Evolutionary conservation across 2,329 filamentous ascomycete genomes (phyloP), one percentile per base, ranked within the genome.

Genomic region (Pseudohalonectria lignicola): DNA sequence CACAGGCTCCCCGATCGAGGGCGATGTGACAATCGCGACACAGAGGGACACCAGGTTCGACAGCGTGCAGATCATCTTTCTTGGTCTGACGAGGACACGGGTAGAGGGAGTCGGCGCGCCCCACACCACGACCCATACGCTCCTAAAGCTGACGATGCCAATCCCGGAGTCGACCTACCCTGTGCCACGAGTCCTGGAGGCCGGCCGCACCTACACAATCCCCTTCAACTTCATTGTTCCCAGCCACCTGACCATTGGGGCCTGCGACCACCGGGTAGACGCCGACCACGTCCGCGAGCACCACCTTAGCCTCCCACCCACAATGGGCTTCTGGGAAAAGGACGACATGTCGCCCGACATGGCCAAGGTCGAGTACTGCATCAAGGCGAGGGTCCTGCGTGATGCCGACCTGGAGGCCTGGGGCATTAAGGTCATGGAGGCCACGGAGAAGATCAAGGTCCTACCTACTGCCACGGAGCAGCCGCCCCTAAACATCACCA

Each of bases 151-250:
- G 43, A 57, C 62, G 39, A 74, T 76, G 65, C 72, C 72, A 9
- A 57, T 76, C 16, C 49, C 59, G 10, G 59, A 61, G n/a, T 59
- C 61, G 1, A 50, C 57, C 6, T 66, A 75, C 38, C 72, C 72
- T 2, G 53, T 55, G 7, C 56, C 64, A 16, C 57, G 63, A 25
- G 48, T 72, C 21, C 67, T 75, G 42, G 57, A 67, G 51, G 58
- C 62, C n/a, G 68, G 63, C 2, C 52, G 53, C 44, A 61, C 59
- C 19, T 71, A 73, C 53, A 62, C 49, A 12, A 53, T 77, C 18
- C 72, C 72, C n/a, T 73, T 77, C 57, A 56, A 72, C 56, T 77
- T 77, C 45, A 66, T 76, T 41, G 64, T 77, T 13, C 73, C 73
- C n/a, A 60, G 62, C 45, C 65, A 74, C 39, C 66, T 77, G 42